These are phyloP conservation scores for Fistulina hepatica DNA, from an alignment of 1,284 basidiomycete genomes.

Conservation along the genomic window DNA sequence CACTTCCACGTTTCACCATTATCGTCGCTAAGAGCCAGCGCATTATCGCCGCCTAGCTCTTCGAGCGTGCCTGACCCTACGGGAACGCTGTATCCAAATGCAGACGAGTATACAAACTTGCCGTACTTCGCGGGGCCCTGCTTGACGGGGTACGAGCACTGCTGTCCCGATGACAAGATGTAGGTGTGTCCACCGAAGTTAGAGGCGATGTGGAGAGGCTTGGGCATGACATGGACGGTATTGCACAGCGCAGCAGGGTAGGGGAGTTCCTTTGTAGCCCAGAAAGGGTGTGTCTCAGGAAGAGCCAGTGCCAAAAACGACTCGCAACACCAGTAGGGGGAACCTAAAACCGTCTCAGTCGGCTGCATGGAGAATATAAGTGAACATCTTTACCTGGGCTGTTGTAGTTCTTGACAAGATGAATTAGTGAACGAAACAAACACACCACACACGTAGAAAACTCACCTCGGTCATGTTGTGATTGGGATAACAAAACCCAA, in stretches of 20 bases:
- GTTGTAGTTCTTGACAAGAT: conserved; percentile 76
- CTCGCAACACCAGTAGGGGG: conserved; percentile 79
- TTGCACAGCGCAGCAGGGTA: conserved; percentile 40
- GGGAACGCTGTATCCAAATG: conserved; percentile 69
- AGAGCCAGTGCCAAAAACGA: conserved; percentile 62
- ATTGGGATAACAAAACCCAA: conserved; percentile 66
- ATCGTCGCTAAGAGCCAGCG: conserved; percentile 59
- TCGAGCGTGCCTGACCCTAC: conserved; percentile 59
- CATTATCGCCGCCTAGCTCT: conserved; percentile 59
- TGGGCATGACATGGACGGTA: conserved; percentile 38
- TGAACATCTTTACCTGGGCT: too few species aligned
- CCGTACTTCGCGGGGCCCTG: conserved; percentile 72
- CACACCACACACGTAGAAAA: too few species aligned
- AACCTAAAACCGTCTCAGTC: too few species aligned
- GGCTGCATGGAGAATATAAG: too few species aligned
- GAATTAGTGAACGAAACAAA: too few species aligned
- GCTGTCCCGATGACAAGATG: conserved; percentile 67
- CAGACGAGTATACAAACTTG: conserved; percentile 63
- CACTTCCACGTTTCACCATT: conserved; percentile 63
- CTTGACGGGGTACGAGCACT: conserved; percentile 69
- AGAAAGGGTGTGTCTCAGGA: conserved; percentile 58
- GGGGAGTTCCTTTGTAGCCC: conserved; percentile 51
- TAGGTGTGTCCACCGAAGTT: conserved; percentile 56
- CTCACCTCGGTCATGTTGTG: conserved; percentile 69
- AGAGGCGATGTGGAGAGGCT: conserved; percentile 60